Conservation (phyloP, 192 early-diverging fungal genomes). For the Backusella liffmaniae region DNA sequence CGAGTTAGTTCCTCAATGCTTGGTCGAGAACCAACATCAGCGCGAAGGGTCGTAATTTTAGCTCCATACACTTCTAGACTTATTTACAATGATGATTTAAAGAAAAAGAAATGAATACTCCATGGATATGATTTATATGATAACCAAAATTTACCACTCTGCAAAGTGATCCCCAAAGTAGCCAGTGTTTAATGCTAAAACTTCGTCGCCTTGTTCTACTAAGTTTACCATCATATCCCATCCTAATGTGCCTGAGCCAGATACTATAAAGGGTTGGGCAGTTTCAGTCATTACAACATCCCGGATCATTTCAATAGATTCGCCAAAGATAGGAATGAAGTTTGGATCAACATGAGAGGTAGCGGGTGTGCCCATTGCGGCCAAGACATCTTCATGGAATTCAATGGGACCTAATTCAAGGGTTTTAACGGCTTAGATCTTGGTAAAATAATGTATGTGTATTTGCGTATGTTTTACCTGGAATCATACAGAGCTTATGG, state of each 20-base stretch:
- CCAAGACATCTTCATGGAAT: conserved; percentile 85
- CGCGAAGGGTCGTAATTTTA: conserved; percentile 74
- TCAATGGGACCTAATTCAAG: conserved; percentile 81
- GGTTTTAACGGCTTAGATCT: not conserved
- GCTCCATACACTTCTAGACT: conserved; percentile 88
- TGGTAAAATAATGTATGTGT: not conserved
- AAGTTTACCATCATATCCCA: conserved; percentile 98
- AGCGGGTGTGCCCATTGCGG: conserved; percentile 84
- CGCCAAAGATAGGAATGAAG: conserved; percentile 88
- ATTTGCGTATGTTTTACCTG: conserved; percentile 50
- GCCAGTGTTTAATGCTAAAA: conserved; percentile 87
- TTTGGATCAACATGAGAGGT: conserved; percentile 89
- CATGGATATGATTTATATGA: conserved; percentile 10
- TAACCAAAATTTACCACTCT: conserved; percentile 66
- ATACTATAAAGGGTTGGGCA: conserved; percentile 92
- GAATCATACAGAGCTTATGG: conserved; percentile 93
- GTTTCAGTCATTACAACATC: conserved; percentile 74
- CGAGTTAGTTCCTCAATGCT: conserved; percentile 62
- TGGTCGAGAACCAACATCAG: conserved; percentile 70
- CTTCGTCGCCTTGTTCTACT: conserved; percentile 84
- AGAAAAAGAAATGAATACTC: not conserved
- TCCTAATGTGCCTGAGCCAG: conserved; percentile 95
- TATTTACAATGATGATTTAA: not conserved
- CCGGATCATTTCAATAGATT: conserved; percentile 81
- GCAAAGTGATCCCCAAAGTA: conserved; percentile 96